Evolutionary conservation across 2,329 filamentous ascomycete species (phyloP).

Genomic region (Trichoderma polysporum): DNA sequence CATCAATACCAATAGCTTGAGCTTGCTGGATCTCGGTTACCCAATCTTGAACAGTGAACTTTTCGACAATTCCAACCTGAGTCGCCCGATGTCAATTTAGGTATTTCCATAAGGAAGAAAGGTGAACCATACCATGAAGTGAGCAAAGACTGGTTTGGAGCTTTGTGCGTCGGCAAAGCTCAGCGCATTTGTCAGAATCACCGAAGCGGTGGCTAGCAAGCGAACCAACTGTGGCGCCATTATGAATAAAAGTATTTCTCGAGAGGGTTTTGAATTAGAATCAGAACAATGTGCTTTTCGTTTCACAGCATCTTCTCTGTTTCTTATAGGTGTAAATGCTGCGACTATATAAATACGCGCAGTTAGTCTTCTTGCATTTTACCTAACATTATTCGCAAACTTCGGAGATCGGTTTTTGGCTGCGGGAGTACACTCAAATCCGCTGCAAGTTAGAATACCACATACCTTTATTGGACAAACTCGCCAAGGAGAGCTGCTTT

Average conservation of each 20-base stretch:
- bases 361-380: background rate
- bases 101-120: background rate
- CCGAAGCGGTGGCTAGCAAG: constrained; percentile 2
- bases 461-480: constrained; percentile 9
- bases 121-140: constrained; percentile 19
- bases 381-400: background rate
- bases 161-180: background rate
- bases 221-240: background rate
- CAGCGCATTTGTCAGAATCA: background rate
- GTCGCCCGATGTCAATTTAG: background rate
- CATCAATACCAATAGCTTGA: constrained; percentile 27
- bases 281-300: background rate
- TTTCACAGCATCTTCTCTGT: background rate
- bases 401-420: background rate
- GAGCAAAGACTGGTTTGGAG: constrained; percentile 18
- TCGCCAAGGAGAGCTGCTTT: background rate
- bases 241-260: background rate
- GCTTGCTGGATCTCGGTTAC: constrained; percentile 25
- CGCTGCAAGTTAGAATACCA: constrained; percentile 2
- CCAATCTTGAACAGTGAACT: constrained; percentile 26
- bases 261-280: background rate
- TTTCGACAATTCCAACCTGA: constrained; percentile 26
- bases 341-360: background rate
- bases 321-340: background rate
- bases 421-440: background rate